phyloP scores from a whole-genome alignment of 2,329 filamentous ascomycete genomes.

The Aspergillus sp. region DNA sequence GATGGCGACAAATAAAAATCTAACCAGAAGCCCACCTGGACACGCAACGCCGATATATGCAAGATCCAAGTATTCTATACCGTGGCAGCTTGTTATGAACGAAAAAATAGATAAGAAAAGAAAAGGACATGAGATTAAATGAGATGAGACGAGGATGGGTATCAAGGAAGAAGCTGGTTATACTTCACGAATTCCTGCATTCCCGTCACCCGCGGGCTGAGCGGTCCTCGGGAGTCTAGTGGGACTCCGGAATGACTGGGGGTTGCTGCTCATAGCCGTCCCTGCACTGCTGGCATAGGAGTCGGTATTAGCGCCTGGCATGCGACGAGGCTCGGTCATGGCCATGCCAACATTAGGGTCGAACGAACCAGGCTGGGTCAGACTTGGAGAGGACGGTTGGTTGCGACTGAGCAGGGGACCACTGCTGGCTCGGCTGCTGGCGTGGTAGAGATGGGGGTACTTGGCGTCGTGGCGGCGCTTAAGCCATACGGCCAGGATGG shows the following conservation, averaged over 20 bases:
- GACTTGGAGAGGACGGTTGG: slow-evolving; percentile 7
- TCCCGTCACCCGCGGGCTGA: slow-evolving; percentile 7
- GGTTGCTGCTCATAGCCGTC: slow-evolving; percentile 13
- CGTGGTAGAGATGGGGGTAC: slow-evolving; percentile 28
- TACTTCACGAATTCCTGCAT: slow-evolving; percentile 22
- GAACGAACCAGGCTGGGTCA: slow-evolving; percentile 6
- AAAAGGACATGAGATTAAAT: too few species aligned
- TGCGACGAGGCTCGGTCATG: slow-evolving; percentile 4
- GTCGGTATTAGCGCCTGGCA: slow-evolving; percentile 10
- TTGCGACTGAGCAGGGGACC: slow-evolving; percentile 12
- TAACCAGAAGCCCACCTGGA: neutral
- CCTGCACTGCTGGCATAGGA: slow-evolving; percentile 24
- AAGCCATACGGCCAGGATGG: slow-evolving; percentile 60
- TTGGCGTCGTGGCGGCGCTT: slow-evolving; percentile 66
- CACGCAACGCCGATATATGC: slow-evolving; percentile 6
- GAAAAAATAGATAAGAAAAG: too few species aligned
- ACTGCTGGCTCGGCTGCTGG: slow-evolving; percentile 13
- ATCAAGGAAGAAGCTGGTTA: neutral
- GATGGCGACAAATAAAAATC: neutral
- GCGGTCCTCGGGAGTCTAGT: slow-evolving; percentile 18
- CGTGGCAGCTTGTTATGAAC: too few species aligned
- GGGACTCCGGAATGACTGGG: slow-evolving; percentile 7
- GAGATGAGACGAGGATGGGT: too few species aligned
- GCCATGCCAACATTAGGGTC: neutral
- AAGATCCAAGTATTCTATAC: neutral